phyloP scores from a whole-genome alignment of 345 rosid genomes.

The Turnera subulata region DNA sequence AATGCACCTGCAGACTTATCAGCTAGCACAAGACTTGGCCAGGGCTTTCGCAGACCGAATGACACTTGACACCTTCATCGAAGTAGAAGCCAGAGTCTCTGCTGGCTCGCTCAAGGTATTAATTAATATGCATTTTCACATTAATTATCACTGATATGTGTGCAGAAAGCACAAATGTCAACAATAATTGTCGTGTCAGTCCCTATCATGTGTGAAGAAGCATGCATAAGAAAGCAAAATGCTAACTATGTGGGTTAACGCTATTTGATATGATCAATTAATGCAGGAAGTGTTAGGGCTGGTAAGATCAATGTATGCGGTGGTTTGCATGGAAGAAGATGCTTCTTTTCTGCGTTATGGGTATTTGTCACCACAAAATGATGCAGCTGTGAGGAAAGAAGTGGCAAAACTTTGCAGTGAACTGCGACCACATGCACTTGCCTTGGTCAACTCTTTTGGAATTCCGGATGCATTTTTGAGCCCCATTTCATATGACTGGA shows the following conservation, averaged over 20 bases:
- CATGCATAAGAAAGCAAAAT: not conserved
- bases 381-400: slow-evolving; percentile 62
- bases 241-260: slow-evolving; percentile 1
- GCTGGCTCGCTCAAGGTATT: slow-evolving; percentile 63
- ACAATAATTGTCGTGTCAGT: too few relatives aligned
- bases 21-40: slow-evolving; percentile 83
- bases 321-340: slow-evolving; percentile 73
- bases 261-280: too few relatives aligned
- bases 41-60: slow-evolving; percentile 83
- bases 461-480: slow-evolving; percentile 71
- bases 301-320: slow-evolving; percentile 66
- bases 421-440: slow-evolving; percentile 75
- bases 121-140: not conserved
- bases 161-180: too few relatives aligned
- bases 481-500: slow-evolving; percentile 88
- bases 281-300: slow-evolving; percentile 52
- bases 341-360: slow-evolving; percentile 67
- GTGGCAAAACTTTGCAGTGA: slow-evolving; percentile 63
- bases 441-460: slow-evolving; percentile 69
- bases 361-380: slow-evolving; percentile 53
- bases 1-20: slow-evolving; percentile 51
- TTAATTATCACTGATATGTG: too few relatives aligned
- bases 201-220: not conserved
- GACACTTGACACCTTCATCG: slow-evolving; percentile 54
- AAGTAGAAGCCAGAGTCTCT: slow-evolving; percentile 49